Evolutionary conservation across 176 grass and related monocot species (phyloP).

Genomic region (Oryza australiensis): DNA sequence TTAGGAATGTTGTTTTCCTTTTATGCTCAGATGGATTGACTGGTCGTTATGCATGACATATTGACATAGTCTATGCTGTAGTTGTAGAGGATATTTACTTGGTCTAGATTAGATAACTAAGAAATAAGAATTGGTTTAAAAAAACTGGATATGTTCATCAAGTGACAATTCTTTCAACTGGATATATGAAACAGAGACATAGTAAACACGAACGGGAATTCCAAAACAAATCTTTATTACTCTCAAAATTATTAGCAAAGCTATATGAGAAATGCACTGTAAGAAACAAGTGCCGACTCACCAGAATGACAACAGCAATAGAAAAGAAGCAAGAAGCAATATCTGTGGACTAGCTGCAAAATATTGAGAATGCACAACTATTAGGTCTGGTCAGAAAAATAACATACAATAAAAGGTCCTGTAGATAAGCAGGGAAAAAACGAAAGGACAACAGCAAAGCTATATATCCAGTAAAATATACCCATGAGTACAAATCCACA

Average conservation of each 20-base stretch:
- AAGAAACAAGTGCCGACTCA: slow-evolving; percentile 41
- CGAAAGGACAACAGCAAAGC: slow-evolving; percentile 38
- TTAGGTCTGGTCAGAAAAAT: slow-evolving; percentile 34
- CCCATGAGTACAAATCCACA: slow-evolving; percentile 98
- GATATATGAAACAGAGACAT: slow-evolving; percentile 8
- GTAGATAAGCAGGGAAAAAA: slow-evolving; percentile 24
- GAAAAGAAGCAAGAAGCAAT: slow-evolving; percentile 88
- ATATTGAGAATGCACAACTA: slow-evolving; percentile 37
- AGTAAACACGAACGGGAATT: not conserved
- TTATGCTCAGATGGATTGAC: not conserved
- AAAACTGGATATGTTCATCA: not conserved
- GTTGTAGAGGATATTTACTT: not conserved
- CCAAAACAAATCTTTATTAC: slow-evolving; percentile 7
- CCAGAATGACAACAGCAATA: slow-evolving; percentile 89
- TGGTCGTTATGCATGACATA: not conserved
- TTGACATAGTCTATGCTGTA: slow-evolving; percentile 4
- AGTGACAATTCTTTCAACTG: not conserved
- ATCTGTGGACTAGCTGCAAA: slow-evolving; percentile 87
- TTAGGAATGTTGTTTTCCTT: not conserved
- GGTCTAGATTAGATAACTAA: not conserved
- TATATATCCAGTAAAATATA: slow-evolving; percentile 49
- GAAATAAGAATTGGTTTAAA: not conserved
- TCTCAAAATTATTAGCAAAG: slow-evolving; percentile 5
- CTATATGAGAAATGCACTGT: slow-evolving; percentile 19
- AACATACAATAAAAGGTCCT: slow-evolving; percentile 18